A percentile compares a stretch with the other conserved stretches of the same genome.
These are phyloP conservation scores for Aspergillus wentii DNA, from an alignment of 495 filamentous ascomycete species.

Conservation along the genomic window DNA sequence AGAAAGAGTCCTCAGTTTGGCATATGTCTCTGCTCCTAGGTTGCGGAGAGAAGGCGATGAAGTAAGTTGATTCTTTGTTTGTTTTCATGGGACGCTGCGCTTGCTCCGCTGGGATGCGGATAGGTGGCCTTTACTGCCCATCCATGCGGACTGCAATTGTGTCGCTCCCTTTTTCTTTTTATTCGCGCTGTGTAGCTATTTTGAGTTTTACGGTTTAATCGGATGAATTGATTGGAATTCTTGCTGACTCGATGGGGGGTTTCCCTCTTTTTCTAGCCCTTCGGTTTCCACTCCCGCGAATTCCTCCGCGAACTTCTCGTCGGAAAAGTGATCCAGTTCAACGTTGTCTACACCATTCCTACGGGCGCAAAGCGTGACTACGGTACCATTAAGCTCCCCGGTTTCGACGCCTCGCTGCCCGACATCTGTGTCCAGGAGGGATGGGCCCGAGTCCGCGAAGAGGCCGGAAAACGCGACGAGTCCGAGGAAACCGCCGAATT, in stretches of 20 bases:
- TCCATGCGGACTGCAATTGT: too few species aligned
- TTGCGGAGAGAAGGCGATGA: conserved; percentile 87
- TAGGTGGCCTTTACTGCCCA: conserved; percentile 6
- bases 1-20: conserved; percentile 83
- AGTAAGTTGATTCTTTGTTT: conserved; percentile 36
- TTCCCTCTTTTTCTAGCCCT: conserved; percentile 46
- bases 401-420: conserved; percentile 68
- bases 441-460: conserved; percentile 87
- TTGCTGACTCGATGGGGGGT: conserved; percentile 3
- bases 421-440: conserved; percentile 79
- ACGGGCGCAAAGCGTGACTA: conserved; percentile 79
- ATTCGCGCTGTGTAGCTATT: background rate
- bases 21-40: conserved; percentile 84
- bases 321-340: conserved; percentile 81
- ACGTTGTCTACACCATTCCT: conserved; percentile 76
- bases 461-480: conserved; percentile 79
- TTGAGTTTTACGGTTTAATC: background rate
- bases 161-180: too few species aligned
- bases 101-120: background rate
- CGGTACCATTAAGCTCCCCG: conserved; percentile 66
- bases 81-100: background rate
- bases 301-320: conserved; percentile 78
- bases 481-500: conserved; percentile 63
- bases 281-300: conserved; percentile 89
- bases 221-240: background rate